A percentile compares a stretch with the other conserved stretches of the same genome.
These are phyloP conservation scores for Suillus occidentalis DNA, from an alignment of 768 basidiomycete genomes.

Conservation along the genomic window DNA sequence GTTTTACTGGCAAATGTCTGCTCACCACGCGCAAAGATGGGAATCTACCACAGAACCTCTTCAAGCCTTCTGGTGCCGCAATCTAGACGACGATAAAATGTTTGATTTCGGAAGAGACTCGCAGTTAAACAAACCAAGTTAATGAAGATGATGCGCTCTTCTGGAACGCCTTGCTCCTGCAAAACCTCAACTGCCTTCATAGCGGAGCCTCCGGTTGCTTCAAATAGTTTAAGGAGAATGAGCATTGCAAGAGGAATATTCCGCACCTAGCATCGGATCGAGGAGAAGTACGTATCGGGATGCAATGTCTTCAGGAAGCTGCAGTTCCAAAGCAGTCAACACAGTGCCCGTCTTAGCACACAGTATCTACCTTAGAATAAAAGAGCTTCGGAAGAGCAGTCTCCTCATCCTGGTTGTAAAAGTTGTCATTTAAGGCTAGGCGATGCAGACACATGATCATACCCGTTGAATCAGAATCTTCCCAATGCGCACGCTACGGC, in stretches of 20 bases:
- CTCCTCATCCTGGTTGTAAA: constrained; percentile 76
- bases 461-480: constrained; percentile 98
- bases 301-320: constrained; percentile 94
- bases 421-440: constrained; percentile 4
- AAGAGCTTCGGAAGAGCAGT: constrained; percentile 92
- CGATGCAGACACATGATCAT: constrained; percentile 21
- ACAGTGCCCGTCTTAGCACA: not conserved
- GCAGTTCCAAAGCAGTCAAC: constrained; percentile 3
- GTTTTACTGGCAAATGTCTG: too few relatives aligned
- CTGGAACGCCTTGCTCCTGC: constrained; percentile 87
- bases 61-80: constrained; percentile 87
- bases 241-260: not conserved
- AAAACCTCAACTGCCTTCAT: constrained; percentile 97
- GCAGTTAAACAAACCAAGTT: constrained; percentile 62
- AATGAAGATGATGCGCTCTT: constrained; percentile 93
- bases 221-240: not conserved
- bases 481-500: constrained; percentile 90
- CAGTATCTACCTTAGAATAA: constrained; percentile 66
- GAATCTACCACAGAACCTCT: constrained; percentile 77
- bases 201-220: constrained; percentile 94
- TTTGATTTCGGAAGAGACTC: constrained; percentile 3
- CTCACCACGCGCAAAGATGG: not conserved
- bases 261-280: constrained; percentile 94
- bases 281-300: constrained; percentile 89
- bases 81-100: constrained; percentile 48